Evolutionary conservation across 1,284 basidiomycete species (phyloP).

Genomic region (Leccinum cinnamomeum): DNA sequence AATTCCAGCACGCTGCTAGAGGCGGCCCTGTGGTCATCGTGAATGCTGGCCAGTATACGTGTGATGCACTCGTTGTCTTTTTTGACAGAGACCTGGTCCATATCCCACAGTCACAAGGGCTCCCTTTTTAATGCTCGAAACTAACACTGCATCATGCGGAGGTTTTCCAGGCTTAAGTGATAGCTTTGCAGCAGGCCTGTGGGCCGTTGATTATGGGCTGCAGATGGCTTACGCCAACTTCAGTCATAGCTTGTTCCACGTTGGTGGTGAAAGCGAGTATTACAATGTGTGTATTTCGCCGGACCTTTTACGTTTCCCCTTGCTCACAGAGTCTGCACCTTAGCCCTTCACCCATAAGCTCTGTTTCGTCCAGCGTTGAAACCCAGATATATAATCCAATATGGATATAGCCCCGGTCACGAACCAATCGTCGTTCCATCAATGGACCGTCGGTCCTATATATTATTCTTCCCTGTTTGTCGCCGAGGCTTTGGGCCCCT

Average conservation of each 20-base stretch:
- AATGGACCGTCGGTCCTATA: neutral
- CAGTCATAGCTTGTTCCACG: constrained; percentile 8
- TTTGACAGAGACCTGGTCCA: too few species aligned
- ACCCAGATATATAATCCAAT: neutral
- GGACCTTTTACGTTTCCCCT: neutral
- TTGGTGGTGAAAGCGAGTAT: constrained; percentile 66
- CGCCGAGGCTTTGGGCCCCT: constrained; percentile 65
- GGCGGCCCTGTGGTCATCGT: too few species aligned
- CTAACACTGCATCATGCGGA: neutral
- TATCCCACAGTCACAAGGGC: constrained; percentile 18
- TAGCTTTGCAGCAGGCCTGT: constrained; percentile 69
- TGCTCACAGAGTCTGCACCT: neutral
- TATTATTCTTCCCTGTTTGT: constrained; percentile 63
- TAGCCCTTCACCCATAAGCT: constrained; percentile 32
- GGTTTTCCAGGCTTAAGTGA: constrained; percentile 73
- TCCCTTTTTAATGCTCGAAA: neutral
- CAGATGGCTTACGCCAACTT: constrained; percentile 50
- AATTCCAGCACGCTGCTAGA: too few species aligned
- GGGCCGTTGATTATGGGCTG: constrained; percentile 66
- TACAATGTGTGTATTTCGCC: constrained; percentile 53
- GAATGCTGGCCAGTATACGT: too few species aligned
- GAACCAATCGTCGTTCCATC: neutral
- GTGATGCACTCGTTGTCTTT: too few species aligned
- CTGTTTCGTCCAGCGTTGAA: neutral
- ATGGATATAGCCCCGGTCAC: neutral